Evolutionary conservation across 1,139 yeast species (phyloP).

Genomic region (Suhomyces wounanorum): DNA sequence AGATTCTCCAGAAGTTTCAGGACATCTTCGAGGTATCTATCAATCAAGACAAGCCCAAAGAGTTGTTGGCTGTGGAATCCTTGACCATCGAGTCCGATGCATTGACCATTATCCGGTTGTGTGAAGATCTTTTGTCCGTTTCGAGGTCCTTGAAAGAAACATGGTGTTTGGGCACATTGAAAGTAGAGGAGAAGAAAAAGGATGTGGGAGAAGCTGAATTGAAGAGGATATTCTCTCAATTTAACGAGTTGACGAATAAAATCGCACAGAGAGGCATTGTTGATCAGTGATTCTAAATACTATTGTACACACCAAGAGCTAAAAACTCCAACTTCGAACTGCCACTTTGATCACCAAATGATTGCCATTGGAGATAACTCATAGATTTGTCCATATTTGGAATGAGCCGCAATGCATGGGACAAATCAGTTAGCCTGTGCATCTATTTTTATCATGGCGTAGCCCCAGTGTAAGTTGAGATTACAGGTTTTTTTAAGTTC

Average conservation of each 20-base stretch:
- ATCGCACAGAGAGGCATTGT: conserved; percentile 23
- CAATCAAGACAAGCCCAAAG: conserved; percentile 50
- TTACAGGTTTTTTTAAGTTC: not conserved
- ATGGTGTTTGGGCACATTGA: conserved; percentile 59
- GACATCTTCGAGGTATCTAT: conserved; percentile 47
- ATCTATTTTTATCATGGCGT: too few relatives aligned
- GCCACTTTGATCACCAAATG: too few relatives aligned
- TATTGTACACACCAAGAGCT: not conserved
- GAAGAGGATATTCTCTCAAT: conserved; percentile 35
- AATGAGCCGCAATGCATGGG: too few relatives aligned
- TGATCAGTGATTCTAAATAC: not conserved
- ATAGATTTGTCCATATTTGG: too few relatives aligned
- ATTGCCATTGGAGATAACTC: too few relatives aligned
- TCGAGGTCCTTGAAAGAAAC: conserved; percentile 54
- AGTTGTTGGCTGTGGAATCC: conserved; percentile 54
- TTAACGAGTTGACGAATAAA: conserved; percentile 42
- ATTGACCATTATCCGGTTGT: conserved; percentile 49
- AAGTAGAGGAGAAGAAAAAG: conserved; percentile 27
- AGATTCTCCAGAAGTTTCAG: conserved; percentile 45
- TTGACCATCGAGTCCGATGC: conserved; percentile 58
- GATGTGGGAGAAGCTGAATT: conserved; percentile 24
- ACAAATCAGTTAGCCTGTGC: too few relatives aligned
- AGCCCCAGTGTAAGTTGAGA: too few relatives aligned
- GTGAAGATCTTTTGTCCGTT: conserved; percentile 54
- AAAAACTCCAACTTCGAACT: too few relatives aligned